These are phyloP conservation scores for Hypoxylon cercidicola DNA, from an alignment of 495 filamentous ascomycete genomes.

Conservation along the genomic window DNA sequence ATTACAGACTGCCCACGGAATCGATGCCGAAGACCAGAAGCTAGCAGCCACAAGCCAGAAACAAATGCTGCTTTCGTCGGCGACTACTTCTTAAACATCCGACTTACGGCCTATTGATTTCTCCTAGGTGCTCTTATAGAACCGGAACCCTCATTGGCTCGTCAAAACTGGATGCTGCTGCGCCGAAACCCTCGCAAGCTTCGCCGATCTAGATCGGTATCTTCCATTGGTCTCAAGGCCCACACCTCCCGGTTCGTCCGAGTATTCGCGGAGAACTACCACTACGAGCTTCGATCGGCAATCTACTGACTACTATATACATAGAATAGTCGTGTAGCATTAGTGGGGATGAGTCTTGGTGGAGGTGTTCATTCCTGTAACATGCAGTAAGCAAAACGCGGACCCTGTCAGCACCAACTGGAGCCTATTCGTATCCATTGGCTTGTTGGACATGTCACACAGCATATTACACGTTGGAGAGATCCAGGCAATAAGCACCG, in stretches of 20 bases:
- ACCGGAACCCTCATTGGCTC: background rate
- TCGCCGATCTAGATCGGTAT: slow-evolving; percentile 21
- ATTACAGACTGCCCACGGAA: too few relatives aligned
- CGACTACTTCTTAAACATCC: background rate
- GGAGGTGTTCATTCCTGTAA: slow-evolving; percentile 4
- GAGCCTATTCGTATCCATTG: slow-evolving; percentile 12
- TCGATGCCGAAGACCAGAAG: too few relatives aligned
- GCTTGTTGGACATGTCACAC: slow-evolving; percentile 32
- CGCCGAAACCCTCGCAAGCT: background rate
- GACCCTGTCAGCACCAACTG: slow-evolving; percentile 10
- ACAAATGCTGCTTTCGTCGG: too few relatives aligned
- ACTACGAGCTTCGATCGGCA: slow-evolving; percentile 14
- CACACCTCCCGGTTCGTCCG: slow-evolving; percentile 18
- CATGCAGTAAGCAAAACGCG: slow-evolving; percentile 25
- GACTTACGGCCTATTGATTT: background rate
- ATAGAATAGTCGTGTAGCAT: background rate
- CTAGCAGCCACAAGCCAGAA: too few relatives aligned
- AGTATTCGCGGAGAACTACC: slow-evolving; percentile 22
- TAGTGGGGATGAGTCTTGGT: background rate
- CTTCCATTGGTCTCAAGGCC: slow-evolving; percentile 18
- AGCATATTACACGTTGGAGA: slow-evolving; percentile 32
- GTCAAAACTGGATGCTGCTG: background rate
- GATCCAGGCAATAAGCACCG: slow-evolving; percentile 23
- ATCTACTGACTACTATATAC: background rate
- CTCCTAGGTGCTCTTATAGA: too few relatives aligned